Percentiles rank a stretch among this genome's conserved stretches.
Evolutionary conservation across 805 yeast genomes (phyloP).

Genomic region (Millerago galiae): DNA sequence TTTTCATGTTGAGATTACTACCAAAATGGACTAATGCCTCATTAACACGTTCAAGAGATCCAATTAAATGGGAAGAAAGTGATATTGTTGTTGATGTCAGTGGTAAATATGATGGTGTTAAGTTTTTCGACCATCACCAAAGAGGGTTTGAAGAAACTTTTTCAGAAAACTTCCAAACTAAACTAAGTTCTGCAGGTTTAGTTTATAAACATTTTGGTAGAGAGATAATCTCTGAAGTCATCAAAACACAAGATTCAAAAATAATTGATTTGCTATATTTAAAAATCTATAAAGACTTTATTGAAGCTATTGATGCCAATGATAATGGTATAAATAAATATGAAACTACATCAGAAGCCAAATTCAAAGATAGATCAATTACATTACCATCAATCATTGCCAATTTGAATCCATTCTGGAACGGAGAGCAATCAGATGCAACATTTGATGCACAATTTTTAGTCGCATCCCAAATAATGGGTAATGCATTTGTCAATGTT

Average conservation of each 20-base stretch:
- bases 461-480: conserved; percentile 77
- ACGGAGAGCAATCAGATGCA: conserved; percentile 56
- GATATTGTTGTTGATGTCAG: conserved; percentile 95
- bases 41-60: conserved; percentile 78
- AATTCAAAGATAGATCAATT: conserved; percentile 67
- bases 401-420: conserved; percentile 83
- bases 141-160: conserved; percentile 81
- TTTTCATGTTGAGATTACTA: conserved; percentile 68
- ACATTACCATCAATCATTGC: conserved; percentile 74
- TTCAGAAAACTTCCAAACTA: conserved; percentile 56
- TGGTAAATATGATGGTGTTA: conserved; percentile 80
- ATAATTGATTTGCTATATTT: conserved; percentile 61
- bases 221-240: conserved; percentile 51
- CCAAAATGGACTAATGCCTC: conserved; percentile 63
- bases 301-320: conserved; percentile 92
- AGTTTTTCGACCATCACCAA: conserved; percentile 95
- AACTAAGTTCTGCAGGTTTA: conserved; percentile 89
- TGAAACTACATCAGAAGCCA: conserved; percentile 43
- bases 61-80: conserved; percentile 73
- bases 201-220: conserved; percentile 83
- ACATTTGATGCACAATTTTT: conserved; percentile 61
- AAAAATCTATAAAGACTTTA: conserved; percentile 77
- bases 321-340: conserved; percentile 87
- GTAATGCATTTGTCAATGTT: conserved; percentile 62
- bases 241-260: conserved; percentile 32